A percentile compares a stretch with the other conserved stretches of the same genome.
These are phyloP conservation scores for Lanmaoa pseudosensibilis DNA, from an alignment of 768 basidiomycete species.

Conservation along the genomic window DNA sequence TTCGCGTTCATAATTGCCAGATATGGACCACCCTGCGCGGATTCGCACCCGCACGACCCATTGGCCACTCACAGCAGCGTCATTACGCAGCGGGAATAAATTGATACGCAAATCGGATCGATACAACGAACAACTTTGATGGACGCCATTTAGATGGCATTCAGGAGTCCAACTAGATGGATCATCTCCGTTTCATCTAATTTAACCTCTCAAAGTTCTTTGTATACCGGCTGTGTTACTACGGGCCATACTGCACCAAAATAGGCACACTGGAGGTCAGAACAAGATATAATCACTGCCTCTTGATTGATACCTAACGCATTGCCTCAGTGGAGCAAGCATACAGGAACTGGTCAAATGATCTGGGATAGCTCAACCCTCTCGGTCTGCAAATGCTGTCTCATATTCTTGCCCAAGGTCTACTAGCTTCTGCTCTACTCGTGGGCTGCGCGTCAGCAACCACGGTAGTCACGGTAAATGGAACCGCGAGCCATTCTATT, in stretches of 20 bases:
- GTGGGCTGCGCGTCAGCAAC: neutral
- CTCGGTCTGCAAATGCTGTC: neutral
- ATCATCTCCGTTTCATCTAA: neutral
- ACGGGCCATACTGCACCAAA: neutral
- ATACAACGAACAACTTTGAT: neutral
- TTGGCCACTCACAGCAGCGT: too few species aligned
- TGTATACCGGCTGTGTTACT: neutral
- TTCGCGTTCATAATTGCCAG: too few species aligned
- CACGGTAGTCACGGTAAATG: constrained; percentile 43
- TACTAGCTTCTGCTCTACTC: constrained; percentile 1
- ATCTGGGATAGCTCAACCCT: neutral
- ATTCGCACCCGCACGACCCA: too few species aligned
- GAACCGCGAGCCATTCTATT: constrained; percentile 50
- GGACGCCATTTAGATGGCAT: neutral
- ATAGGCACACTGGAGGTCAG: neutral
- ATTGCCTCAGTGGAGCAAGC: neutral
- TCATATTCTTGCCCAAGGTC: neutral
- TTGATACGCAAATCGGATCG: too few species aligned
- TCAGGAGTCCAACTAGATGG: neutral
- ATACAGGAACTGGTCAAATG: neutral
- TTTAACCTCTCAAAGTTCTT: neutral
- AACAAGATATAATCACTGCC: neutral
- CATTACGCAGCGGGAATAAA: too few species aligned
- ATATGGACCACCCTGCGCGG: too few species aligned
- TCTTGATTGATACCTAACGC: neutral